phyloP scores from a whole-genome alignment of 768 basidiomycete genomes.

The Lyophyllum atratum region DNA sequence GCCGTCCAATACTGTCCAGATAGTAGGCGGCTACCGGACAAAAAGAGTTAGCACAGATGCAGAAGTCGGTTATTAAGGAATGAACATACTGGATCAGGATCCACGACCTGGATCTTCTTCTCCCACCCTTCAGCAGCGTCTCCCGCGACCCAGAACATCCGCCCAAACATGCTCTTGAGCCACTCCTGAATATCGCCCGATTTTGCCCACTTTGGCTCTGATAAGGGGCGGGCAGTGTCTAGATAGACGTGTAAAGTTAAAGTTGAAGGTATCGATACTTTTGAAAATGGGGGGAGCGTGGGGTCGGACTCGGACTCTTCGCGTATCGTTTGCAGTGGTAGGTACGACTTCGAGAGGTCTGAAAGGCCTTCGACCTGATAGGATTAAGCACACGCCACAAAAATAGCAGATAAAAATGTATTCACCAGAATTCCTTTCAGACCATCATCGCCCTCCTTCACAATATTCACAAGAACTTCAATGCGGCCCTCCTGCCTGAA shows the following conservation, averaged over 20 bases:
- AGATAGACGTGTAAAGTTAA: constrained; percentile 75
- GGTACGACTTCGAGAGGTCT: constrained; percentile 71
- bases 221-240: constrained; percentile 85
- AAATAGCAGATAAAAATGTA: constrained; percentile 4
- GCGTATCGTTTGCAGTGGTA: constrained; percentile 51
- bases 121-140: constrained; percentile 92
- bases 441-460: constrained; percentile 52
- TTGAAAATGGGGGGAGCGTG: constrained; percentile 75
- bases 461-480: constrained; percentile 71
- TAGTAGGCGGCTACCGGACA: constrained; percentile 75
- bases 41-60: constrained; percentile 4
- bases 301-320: constrained; percentile 50
- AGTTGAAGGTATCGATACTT: constrained; percentile 50
- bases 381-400: constrained; percentile 12
- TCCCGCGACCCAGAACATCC: constrained; percentile 85
- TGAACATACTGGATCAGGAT: constrained; percentile 89
- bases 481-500: constrained; percentile 83
- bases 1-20: constrained; percentile 85
- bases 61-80: neutral
- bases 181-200: constrained; percentile 94
- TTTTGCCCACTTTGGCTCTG: constrained; percentile 97
- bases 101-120: constrained; percentile 87
- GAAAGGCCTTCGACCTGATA: constrained; percentile 73
- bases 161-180: constrained; percentile 84
- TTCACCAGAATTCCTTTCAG: constrained; percentile 79